Evolutionary conservation across 257 asterid genomes (phyloP), one percentile per base, ranked within the genome.

Genomic region (Solanum chiquidenum): DNA sequence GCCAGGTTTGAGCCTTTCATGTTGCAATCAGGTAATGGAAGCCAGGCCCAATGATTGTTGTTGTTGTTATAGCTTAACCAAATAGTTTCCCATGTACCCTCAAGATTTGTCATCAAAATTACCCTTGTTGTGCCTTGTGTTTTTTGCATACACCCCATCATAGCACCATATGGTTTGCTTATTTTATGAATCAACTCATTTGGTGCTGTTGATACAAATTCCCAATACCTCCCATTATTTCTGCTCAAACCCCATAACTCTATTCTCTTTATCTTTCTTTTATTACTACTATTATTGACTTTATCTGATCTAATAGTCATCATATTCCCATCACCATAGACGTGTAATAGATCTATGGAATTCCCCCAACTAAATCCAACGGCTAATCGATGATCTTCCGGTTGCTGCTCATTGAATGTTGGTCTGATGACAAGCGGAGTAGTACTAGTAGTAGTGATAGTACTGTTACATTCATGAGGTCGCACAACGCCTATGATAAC

Each of bases 1-100:
- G 92, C 94, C 91, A 92, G 80, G 62, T 90, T 90, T 46, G 94
- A 90, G 82, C 90, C 91, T 73, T 85, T 90, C 92, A 92, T 92
- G 29, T 89, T 88, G 87, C 91, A 89, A 35, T 92, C 92, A 4
- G 84, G 90, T 64, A 92, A 52, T 0, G 82, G 91, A 73, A 89
- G 75, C 87, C 90, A 88, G 13, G 49, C 84, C 94, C 92, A 90
- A 3, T 42, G 49, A 52, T 86, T 64, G 23, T 40, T 52, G 29
- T 9, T 79, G 3, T 73, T 80, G 38, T 90, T 88, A 79, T 88
- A 90, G 20, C 88, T 40, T 44, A 92, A 74, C 94, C 94, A 92
- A 58, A 87, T 90, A 25, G 91, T 88, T 84, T 89, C 92, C 94
- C 94, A 92, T 20, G 74, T 62, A 27, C 92, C 93, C 11, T 90